Percentiles rank a stretch among this genome's conserved stretches.
Evolutionary conservation across 164 flowering plant species (phyloP).

Genomic region (Litsea cubeba): DNA sequence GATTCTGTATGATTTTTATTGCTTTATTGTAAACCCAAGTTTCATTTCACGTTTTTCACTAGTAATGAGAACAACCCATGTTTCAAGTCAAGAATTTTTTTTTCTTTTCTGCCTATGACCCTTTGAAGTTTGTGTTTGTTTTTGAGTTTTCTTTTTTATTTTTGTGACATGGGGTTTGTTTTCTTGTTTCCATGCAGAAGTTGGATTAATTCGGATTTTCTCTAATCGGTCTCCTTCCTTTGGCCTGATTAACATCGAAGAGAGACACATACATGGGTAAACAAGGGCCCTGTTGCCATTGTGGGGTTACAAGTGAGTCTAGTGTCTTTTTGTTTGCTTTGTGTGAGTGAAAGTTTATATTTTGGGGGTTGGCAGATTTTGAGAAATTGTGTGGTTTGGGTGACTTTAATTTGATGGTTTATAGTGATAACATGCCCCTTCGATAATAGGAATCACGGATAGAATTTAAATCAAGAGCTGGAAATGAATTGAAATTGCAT

Average conservation of each 20-base stretch:
- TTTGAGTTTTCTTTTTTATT: background rate
- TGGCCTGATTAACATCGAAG: background rate
- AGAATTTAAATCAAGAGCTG: background rate
- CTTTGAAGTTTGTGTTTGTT: background rate
- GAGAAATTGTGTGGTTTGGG: background rate
- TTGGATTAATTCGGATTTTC: background rate
- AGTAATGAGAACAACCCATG: background rate
- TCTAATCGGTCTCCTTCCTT: background rate
- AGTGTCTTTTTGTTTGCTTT: background rate
- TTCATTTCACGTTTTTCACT: background rate
- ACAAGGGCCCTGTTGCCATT: conserved; percentile 5
- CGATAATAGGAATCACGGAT: background rate
- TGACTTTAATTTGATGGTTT: background rate
- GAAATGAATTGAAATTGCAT: background rate
- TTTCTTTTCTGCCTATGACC: background rate
- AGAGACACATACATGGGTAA: conserved; percentile 1
- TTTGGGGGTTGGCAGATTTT: background rate
- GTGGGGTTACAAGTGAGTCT: conserved; percentile 5
- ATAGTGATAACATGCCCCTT: background rate
- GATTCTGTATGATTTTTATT: background rate
- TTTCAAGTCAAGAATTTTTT: background rate
- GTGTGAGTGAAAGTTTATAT: background rate
- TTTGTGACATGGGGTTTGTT: background rate
- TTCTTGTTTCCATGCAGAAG: background rate
- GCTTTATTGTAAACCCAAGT: background rate